phyloP scores from a whole-genome alignment of 331 rosid species.

The Acacia pycnantha region DNA sequence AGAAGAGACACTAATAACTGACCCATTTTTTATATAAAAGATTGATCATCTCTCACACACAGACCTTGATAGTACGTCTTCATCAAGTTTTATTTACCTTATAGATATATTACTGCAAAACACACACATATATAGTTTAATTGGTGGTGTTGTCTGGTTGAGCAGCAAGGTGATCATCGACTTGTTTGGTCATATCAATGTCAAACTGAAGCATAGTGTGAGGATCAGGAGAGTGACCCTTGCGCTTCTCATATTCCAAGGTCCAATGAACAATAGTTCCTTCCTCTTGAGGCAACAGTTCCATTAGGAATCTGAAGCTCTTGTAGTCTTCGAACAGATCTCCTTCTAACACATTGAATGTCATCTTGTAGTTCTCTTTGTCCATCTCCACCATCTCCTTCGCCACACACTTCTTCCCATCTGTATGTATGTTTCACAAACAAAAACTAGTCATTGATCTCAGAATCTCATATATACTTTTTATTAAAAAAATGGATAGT shows the following conservation, averaged over 20 bases:
- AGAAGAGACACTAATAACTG: neutral
- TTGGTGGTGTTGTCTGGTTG: neutral
- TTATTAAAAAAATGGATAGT: too few relatives aligned
- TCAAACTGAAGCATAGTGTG: neutral
- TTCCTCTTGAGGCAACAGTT: neutral
- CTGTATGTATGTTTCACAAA: neutral
- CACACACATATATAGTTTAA: neutral
- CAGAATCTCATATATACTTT: too few relatives aligned
- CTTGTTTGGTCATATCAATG: neutral
- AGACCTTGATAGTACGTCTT: neutral
- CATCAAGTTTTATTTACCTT: neutral
- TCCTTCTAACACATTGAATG: slow-evolving; percentile 11
- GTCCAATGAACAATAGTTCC: neutral
- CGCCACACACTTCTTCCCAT: neutral
- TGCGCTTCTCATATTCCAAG: neutral
- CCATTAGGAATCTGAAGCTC: neutral
- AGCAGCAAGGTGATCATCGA: slow-evolving; percentile 29
- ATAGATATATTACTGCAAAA: neutral
- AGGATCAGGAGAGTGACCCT: neutral
- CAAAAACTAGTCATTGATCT: neutral
- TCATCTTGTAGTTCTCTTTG: slow-evolving; percentile 22
- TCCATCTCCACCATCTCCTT: slow-evolving; percentile 22
- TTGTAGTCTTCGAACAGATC: neutral
- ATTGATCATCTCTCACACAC: neutral
- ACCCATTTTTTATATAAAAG: neutral